Base-by-base conservation (phyloP, 495 filamentous ascomycete species). In the Talaromyces trachyspermus region DNA sequence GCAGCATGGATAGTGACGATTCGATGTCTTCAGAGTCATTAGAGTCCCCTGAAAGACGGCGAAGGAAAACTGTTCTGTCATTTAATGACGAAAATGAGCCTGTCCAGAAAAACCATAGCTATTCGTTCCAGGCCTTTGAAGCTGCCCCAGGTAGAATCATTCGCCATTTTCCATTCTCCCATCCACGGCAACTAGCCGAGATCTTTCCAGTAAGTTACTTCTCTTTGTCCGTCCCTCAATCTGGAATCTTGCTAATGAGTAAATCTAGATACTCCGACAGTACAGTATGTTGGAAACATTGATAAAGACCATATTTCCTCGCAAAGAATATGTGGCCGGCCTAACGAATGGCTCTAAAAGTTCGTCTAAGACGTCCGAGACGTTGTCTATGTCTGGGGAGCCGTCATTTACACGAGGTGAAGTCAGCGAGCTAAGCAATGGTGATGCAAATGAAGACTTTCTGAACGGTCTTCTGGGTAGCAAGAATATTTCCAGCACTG, bases 101-200 rank as follows among this genome's bases (percentile, higher is more conserved):
- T 20, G 57, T 49, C 2, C 62, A 61, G 19, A 78, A 73, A 25
- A 65, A 55, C 0, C 89, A 95, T 47, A 58, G 55, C 39, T 88
- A 88, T 60, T 80, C 74, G 0, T 78, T 97, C 33, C 81, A 79
- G 49, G 73, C 86, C 2, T 75, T 84, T 43, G 84, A 87, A 49
- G 72, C 78, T 2, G 80, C 85, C 12, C 83, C 78, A 41, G 85
- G 85, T 3, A 72, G 80, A 27, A 75, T 73, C 2, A 59, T 98
- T 19, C 76, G 75, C 29, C 76, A 86, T 17, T 65, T 96, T 7
- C 83, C 86, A 1, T 95, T 98, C 54, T 79, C 81, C 1, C 92
- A 97, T 58, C 92, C 92, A 2, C 78, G 83, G 42, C 89, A 96
- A 56, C 67, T 98, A 11, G 66, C 90, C 20, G 76, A 76, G 30